Evolutionary conservation across 2,329 filamentous ascomycete species (phyloP).

Genomic region (Capronia epimyces): DNA sequence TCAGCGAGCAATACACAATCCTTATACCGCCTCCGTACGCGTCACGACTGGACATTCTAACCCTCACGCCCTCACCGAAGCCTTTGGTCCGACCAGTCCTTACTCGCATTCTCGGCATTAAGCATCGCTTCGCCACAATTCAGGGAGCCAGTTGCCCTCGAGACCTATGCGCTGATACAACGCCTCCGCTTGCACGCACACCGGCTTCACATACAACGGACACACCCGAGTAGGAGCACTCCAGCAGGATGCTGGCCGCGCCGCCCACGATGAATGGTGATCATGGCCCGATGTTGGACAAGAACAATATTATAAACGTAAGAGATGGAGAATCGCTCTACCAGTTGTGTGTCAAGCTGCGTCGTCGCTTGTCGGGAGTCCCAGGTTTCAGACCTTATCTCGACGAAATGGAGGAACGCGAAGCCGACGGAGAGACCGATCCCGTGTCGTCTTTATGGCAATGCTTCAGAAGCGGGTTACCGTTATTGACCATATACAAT

Average conservation of each 20-base stretch:
- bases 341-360: constrained; percentile 85
- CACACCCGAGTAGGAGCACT: neutral
- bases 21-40: constrained; percentile 7
- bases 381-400: constrained; percentile 75
- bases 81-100: neutral
- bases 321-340: constrained; percentile 93
- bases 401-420: constrained; percentile 63
- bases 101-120: neutral
- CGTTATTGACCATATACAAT: constrained; percentile 86
- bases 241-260: constrained; percentile 32
- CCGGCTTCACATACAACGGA: neutral
- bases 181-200: neutral
- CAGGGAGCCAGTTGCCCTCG: neutral
- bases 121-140: neutral
- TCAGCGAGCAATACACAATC: constrained; percentile 5
- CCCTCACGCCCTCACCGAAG: neutral
- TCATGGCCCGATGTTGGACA: constrained; percentile 63
- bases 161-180: constrained; percentile 11
- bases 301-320: constrained; percentile 94
- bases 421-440: constrained; percentile 56
- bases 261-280: constrained; percentile 34
- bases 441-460: constrained; percentile 90
- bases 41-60: neutral
- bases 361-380: constrained; percentile 73
- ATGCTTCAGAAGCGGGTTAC: constrained; percentile 74